phyloP scores from a whole-genome alignment of 179 eudicot species.

The Patellifolia procumbens region DNA sequence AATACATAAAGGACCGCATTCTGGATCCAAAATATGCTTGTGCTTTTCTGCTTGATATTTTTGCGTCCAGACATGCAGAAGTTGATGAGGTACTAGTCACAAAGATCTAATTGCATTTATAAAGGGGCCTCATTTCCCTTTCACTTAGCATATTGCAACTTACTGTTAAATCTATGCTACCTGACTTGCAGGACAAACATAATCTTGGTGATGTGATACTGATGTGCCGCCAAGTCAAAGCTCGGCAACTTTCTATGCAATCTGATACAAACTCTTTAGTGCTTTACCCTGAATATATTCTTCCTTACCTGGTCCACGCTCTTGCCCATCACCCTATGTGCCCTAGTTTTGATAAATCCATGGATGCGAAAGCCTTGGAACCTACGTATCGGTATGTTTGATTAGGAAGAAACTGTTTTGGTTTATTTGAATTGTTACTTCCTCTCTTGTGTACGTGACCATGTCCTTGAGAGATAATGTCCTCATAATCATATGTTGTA shows the following conservation, averaged over 20 bases:
- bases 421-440: neutral
- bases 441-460: neutral
- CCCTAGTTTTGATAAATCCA: constrained; percentile 74
- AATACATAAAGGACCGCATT: constrained; percentile 86
- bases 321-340: constrained; percentile 86
- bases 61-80: constrained; percentile 50
- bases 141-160: neutral
- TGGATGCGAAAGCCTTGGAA: constrained; percentile 77
- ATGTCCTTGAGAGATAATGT: neutral
- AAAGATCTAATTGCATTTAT: neutral
- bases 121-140: neutral
- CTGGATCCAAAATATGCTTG: constrained; percentile 93
- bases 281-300: constrained; percentile 75
- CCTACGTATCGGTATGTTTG: constrained; percentile 67
- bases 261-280: constrained; percentile 54
- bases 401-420: neutral
- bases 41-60: constrained; percentile 71
- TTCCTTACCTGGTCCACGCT: constrained; percentile 78
- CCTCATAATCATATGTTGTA: neutral
- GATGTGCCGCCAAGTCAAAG: constrained; percentile 77
- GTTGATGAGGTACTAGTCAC: constrained; percentile 62
- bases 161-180: neutral
- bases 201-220: constrained; percentile 75
- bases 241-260: constrained; percentile 69
- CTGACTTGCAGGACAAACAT: constrained; percentile 60